Evolutionary conservation across 129 eudicot species (phyloP).

Genomic region (Flaveria sonorensis): DNA sequence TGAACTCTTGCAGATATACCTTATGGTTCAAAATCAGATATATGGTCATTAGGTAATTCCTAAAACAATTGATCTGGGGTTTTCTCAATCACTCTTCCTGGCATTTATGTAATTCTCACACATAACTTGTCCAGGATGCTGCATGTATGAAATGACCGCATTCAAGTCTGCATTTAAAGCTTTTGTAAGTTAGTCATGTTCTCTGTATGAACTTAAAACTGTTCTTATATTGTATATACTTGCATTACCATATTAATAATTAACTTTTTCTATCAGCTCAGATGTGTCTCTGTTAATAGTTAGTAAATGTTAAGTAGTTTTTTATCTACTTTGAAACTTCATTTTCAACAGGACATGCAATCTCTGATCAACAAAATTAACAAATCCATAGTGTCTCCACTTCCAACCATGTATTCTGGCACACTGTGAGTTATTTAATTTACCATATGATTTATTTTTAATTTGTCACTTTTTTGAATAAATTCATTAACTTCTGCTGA

Average conservation of each 20-base stretch:
- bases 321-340: background rate
- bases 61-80: background rate
- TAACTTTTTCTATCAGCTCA: background rate
- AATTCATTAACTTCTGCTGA: background rate
- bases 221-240: background rate
- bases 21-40: conserved; percentile 95
- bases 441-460: background rate
- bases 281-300: background rate
- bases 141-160: conserved; percentile 94
- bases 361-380: conserved; percentile 88
- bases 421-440: conserved; percentile 69
- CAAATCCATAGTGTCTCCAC: conserved; percentile 86
- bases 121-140: conserved; percentile 71
- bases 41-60: conserved; percentile 90
- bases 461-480: background rate
- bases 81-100: background rate
- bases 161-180: conserved; percentile 96
- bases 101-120: background rate
- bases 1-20: conserved; percentile 99
- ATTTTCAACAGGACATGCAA: conserved; percentile 82
- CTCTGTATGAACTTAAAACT: background rate
- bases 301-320: background rate
- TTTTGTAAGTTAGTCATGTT: conserved; percentile 62
- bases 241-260: background rate
- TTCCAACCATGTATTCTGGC: conserved; percentile 89